Evolutionary conservation across 2,329 filamentous ascomycete species (phyloP), one percentile per base, ranked within the genome.

Genomic region (Cladosporium sp.): DNA sequence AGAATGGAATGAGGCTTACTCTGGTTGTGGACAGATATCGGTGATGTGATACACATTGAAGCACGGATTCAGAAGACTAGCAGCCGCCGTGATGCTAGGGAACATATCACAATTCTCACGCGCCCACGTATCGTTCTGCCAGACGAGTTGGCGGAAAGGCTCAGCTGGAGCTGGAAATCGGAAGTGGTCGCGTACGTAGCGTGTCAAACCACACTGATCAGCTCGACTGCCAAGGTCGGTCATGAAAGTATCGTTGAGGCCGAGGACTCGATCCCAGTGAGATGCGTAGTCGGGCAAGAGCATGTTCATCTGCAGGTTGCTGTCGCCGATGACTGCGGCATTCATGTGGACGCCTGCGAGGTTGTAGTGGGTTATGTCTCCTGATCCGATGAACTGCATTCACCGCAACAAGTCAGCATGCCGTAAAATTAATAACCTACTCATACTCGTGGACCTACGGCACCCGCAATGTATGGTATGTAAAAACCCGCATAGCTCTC

Each of bases 141-240:
- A 44, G n/a, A 43, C 30, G 18, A 49, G 52, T 27, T 37, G 43
- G 15, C 47, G 57, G 32, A 60, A 62, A 13, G 64, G 58, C 50
- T 57, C 59, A 20, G 54, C 64, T n/a, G 54, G 49, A 1, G 70
- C 61, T 18, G 70, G 69, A 42, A 65, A 72, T 0, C 52, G 57
- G 19, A 72, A 63, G 52, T 75, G 73, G 20, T 78, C 77, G 13
- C 80, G 66, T 22, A 84, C 61, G 60, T 79, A 71, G 24, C 60
- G 50, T n/a, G 64, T 61, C 58, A 70, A 72, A 48, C 66, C 66
- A 56, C 69, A 73, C 7, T 58, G 51, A 7, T 65, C 61, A 18
- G 70, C 60, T 3, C 58, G 58, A 13, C 63, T 54, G 24, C 67
- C 64, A 32, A 72, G 60, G 9, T 63, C 58, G 7, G 65, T 55